Evolutionary conservation across 768 basidiomycete genomes (phyloP).

Genomic region (Phaeotremella skinneri): DNA sequence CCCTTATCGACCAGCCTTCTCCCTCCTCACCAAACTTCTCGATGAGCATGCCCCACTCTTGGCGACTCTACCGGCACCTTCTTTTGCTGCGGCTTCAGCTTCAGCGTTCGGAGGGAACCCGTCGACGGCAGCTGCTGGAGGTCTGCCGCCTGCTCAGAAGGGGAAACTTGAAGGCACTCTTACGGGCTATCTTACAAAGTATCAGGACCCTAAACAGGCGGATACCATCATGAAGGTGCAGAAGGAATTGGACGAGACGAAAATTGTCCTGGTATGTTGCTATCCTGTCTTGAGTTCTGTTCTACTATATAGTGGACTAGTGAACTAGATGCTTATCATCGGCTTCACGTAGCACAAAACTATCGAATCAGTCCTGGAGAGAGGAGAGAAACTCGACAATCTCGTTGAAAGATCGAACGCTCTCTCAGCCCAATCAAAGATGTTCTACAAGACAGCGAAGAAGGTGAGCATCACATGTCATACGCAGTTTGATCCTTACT

Average conservation of each 20-base stretch:
- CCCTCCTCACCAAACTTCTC: conserved; percentile 83
- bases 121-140: conserved; percentile 54
- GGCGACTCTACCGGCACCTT: conserved; percentile 37
- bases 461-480: conserved; percentile 64
- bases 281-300: background rate
- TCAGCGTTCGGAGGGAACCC: conserved; percentile 46
- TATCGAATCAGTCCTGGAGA: conserved; percentile 91
- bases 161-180: conserved; percentile 50
- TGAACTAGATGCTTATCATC: background rate
- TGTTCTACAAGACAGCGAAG: conserved; percentile 99
- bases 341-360: conserved; percentile 81
- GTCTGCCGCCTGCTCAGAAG: conserved; percentile 68
- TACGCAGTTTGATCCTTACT: background rate
- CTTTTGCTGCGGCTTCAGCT: conserved; percentile 36
- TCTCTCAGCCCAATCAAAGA: conserved; percentile 85
- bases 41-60: conserved; percentile 86
- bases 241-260: conserved; percentile 96
- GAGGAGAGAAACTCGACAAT: conserved; percentile 95
- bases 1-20: conserved; percentile 93
- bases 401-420: conserved; percentile 90
- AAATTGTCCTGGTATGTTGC: conserved; percentile 83
- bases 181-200: conserved; percentile 75
- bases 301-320: background rate
- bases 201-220: conserved; percentile 94
- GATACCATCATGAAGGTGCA: conserved; percentile 99